Base-by-base conservation (phyloP, 352 stramenopile species). In the Plasmopara viticola region DNA sequence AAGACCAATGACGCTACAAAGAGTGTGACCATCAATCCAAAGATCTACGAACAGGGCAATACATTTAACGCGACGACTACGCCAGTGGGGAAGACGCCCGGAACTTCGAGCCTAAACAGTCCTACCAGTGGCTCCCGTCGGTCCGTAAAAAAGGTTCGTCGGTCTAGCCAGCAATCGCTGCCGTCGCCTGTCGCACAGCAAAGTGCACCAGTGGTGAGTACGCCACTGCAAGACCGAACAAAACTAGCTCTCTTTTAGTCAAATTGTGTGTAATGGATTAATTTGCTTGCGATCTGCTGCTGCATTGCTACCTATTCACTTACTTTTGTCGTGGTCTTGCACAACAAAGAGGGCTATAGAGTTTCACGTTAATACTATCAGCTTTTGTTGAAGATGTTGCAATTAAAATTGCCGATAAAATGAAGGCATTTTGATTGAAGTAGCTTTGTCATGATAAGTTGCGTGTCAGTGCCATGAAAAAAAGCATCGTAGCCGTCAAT, bases 1-100 rank as follows among this genome's bases (percentile, higher is more conserved):
- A 99, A 99, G 78, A 99, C 96, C 6, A 89, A 98, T 62, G 97
- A 99, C 67, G 91, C 90, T 13, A 99, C 97, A 9, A 99, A 99
- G 81, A 98, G 88, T 62, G 93, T 99, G 42, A 98, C 96, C 2
- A 99, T 99, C 68, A 98, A 99, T 68, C 97, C 97, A 15, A 94
- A 94, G 51, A 71, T 87, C 37, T 93, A 93, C 68, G 68, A 87
- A 35, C 67, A 70, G 33, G 67, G 63, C 35, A 72, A 56, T 8
- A 13, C 44, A 14, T 51, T 47, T 10, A 57, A 49, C 9, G 56
- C 31, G 5, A 60, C 51, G 12, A 59, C 56, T 33, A 58, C 63
- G 8, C 56, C 64, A 9, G 17, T 48, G 40, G 44, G 37, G 25
- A 66, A 64, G 39, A 66, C 56, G 20, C 44, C 63, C 43, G 60